Conservation (phyloP, 108 stramenopile genomes). For the Parietichytrium sp. region DNA sequence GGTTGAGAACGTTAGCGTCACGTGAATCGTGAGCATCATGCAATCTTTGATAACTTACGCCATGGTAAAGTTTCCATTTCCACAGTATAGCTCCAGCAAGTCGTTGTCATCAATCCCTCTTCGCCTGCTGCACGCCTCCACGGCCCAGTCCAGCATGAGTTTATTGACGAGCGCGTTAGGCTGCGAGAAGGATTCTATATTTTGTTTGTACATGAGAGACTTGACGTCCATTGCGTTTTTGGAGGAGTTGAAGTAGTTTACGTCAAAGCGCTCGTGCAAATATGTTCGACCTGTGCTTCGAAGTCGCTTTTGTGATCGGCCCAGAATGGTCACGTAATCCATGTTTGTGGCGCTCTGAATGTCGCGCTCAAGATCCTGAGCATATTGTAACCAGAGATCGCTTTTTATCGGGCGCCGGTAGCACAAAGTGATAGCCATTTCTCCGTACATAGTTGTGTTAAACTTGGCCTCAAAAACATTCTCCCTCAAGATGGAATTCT, state of each 20-base stretch:
- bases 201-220: not conserved
- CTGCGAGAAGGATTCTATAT: not conserved
- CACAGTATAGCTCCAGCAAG: conserved; percentile 47
- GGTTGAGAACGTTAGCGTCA: too few species aligned
- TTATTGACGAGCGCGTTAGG: conserved; percentile 32
- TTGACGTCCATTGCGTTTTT: not conserved
- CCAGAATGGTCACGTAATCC: conserved; percentile 4
- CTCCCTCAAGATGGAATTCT: not conserved
- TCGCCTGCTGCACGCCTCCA: not conserved
- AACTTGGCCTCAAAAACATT: conserved; percentile 14
- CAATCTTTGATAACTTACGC: too few species aligned
- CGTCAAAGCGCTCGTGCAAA: not conserved
- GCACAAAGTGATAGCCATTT: not conserved
- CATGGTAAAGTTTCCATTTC: conserved; percentile 45
- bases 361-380: not conserved
- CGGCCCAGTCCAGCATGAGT: conserved; percentile 26
- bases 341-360: not conserved
- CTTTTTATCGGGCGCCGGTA: not conserved
- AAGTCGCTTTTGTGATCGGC: not conserved
- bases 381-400: not conserved
- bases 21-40: too few species aligned
- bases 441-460: not conserved
- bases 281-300: not conserved
- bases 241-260: too few species aligned
- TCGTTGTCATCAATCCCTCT: conserved; percentile 5